Base-by-base conservation (phyloP, 306 rosid genomes). In the Pyrus betulifolia region DNA sequence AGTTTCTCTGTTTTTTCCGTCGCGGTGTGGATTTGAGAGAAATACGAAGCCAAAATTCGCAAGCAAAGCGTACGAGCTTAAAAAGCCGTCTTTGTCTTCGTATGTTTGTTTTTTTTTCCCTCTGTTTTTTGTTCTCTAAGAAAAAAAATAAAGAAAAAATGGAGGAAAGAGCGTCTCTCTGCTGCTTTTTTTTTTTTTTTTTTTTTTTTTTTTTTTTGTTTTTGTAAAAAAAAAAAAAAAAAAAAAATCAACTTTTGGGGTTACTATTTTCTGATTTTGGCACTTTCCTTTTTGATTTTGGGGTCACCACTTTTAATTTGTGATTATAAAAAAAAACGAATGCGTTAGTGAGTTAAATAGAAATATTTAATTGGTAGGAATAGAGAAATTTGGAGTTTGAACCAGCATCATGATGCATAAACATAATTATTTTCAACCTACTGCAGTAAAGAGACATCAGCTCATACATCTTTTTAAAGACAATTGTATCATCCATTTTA, bases 41-140 rank as follows among this genome's bases (percentile, higher is more conserved):
- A 78, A 80, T 13, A 35, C 19, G 31, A 72, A 79, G 83, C 74
- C 69, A 81, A 74, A 46, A 76, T 69, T 81, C 77, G 67, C 66
- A 90, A 82, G 90, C 86, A 86, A 83, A 82, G 84, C 84, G 11
- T 71, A 70, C 14, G 14, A 46, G 19, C 54, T 4, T 46, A 46
- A 46, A 80, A 61, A 59, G 76, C 55, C 83, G 87, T 76, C 79
- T 79, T 82, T 82, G 71, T 59, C 74, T 82, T 65, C 11, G 80
- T 58, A 80, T 59, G 84, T 69, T 72, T 75, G 79, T 5, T 18
- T 54, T 44, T 44, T 22, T 52, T 25, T 2, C 3, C 18, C n/a
- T 15, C 22, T 30, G 4, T 30, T 67, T 17, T 57, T 59, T 46
- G 68, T 63, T 63, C 42, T 15, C 68, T 8, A 1, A 15, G 42